Evolutionary conservation across 305 asterid genomes (phyloP), one percentile per base, ranked within the genome.

Genomic region (Fraxinus sp.): DNA sequence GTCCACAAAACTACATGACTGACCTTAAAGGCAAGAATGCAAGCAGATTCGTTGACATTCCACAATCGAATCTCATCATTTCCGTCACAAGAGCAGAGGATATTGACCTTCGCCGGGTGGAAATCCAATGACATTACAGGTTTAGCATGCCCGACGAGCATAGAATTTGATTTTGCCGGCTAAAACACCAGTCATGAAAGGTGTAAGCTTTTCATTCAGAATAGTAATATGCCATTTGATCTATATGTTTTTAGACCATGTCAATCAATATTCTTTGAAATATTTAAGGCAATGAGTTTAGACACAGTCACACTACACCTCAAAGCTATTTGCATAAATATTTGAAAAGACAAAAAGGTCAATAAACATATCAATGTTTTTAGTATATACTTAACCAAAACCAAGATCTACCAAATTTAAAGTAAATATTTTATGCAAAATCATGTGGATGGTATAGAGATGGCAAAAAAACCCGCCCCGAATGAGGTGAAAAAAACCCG

Each of bases 81-180:
- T 33, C 88, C 70, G 66, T 89, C 94, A 49, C 89, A 90, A 49
- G 90, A 91, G 83, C 90, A 84, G 32, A 90, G 55, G 72, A 91
- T 79, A 84, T 84, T 82, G 62, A 41, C 4, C 30, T 74, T 84
- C 33, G 41, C 83, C 3, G 91, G 92, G 81, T 91, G 89, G 82
- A 90, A 90, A 83, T 91, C 91, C 70, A 87, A 36, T n/a, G 95
- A 89, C 81, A 57, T 78, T 49, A 90, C 90, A 62, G 81, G 86
- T 11, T 82, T 89, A 80, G 73, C 78, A 82, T 89, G 90, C 78
- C 90, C 90, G 28, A 55, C 39, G 77, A 89, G 90, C 80, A 77
- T 75, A 78, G 11, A 10, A 52, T 18, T 78, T 57, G 41, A 5
- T 39, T 7, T 77, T 11, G 5, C 80, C 11, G 78, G 57, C 95